Conservation (phyloP, 164 flowering plant genomes). For the Chloranthus sessilifolius region DNA sequence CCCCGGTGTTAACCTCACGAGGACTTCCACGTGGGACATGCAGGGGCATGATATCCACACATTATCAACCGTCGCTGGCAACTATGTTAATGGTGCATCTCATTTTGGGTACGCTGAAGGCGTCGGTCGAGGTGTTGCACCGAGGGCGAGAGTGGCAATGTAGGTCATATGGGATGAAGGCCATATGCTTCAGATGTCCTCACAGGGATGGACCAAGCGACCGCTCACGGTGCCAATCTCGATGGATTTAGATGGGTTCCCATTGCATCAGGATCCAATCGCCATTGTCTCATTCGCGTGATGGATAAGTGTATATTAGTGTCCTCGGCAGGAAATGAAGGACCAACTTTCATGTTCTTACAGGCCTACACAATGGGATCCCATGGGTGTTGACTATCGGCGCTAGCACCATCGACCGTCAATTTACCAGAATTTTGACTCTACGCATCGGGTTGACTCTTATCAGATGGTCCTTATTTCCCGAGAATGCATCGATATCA, state of each 20-base stretch:
- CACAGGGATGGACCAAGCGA: constrained; percentile 52
- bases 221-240: constrained; percentile 66
- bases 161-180: constrained; percentile 39
- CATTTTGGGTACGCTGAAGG: constrained; percentile 54
- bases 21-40: constrained; percentile 41
- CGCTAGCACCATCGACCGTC: constrained; percentile 38
- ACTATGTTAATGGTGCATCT: constrained; percentile 30
- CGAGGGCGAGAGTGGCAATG: constrained; percentile 44
- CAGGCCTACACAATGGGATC: constrained; percentile 22
- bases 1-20: constrained; percentile 1
- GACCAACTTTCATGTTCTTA: constrained; percentile 7
- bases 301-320: constrained; percentile 42
- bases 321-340: constrained; percentile 43
- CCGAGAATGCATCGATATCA: constrained; percentile 4
- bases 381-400: constrained; percentile 47
- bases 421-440: constrained; percentile 21
- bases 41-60: constrained; percentile 63
- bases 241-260: constrained; percentile 24
- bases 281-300: constrained; percentile 49
- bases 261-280: constrained; percentile 35
- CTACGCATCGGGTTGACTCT: constrained; percentile 30
- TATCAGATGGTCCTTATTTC: constrained; percentile 13
- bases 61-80: constrained; percentile 51
- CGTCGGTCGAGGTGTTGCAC: constrained; percentile 52
- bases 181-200: constrained; percentile 34